Percentiles rank a stretch among this genome's conserved stretches.
Conservation (phyloP, 768 basidiomycete genomes). For the Boletus patriciae region DNA sequence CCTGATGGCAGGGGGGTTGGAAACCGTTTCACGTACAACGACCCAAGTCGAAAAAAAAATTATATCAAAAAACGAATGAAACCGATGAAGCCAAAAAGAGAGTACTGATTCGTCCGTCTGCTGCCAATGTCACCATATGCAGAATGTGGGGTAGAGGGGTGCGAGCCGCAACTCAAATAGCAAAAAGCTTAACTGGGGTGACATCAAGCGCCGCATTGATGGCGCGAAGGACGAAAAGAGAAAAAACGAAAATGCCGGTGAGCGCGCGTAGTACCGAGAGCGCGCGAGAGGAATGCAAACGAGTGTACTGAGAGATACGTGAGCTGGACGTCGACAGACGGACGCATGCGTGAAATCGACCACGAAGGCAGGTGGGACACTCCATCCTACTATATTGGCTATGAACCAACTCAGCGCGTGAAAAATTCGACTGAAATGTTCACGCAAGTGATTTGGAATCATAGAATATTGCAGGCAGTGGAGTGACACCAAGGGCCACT, state of each 20-base stretch:
- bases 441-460: constrained; percentile 38
- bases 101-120: not conserved
- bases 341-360: constrained; percentile 9
- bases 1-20: not conserved
- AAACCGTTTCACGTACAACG: not conserved
- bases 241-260: not conserved
- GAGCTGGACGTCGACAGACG: not conserved
- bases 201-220: not conserved
- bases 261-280: not conserved
- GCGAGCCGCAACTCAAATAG: constrained; percentile 22
- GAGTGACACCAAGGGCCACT: constrained; percentile 35
- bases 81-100: not conserved
- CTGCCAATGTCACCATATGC: constrained; percentile 1
- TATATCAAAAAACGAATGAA: not conserved
- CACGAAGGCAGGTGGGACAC: constrained; percentile 35
- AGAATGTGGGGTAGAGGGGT: constrained; percentile 20
- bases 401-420: constrained; percentile 51
- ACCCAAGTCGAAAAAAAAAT: not conserved
- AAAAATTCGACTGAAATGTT: constrained; percentile 36
- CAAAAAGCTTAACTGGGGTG: constrained; percentile 26
- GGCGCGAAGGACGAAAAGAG: not conserved
- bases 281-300: not conserved
- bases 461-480: constrained; percentile 33
- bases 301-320: not conserved
- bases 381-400: constrained; percentile 53